Conservation (phyloP, 2,329 filamentous ascomycete species). For the Aspergillus sclerotialis region DNA sequence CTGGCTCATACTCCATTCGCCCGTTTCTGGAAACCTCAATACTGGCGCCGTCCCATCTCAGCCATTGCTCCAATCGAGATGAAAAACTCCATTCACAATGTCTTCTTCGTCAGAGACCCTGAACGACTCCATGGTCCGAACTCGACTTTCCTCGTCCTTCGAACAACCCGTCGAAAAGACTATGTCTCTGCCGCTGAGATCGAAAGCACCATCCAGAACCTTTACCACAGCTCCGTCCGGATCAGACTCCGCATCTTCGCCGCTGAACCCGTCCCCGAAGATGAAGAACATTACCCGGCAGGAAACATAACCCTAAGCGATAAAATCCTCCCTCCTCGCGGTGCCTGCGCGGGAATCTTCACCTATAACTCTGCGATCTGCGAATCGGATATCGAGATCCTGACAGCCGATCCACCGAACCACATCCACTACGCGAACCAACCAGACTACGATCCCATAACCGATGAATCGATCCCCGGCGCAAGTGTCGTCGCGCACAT, state of each 20-base stretch:
- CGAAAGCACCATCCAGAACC: constrained; percentile 37
- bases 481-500: constrained; percentile 23
- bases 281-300: too few species aligned
- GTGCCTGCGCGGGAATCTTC: constrained; percentile 47
- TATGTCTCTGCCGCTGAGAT: constrained; percentile 45
- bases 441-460: constrained; percentile 32
- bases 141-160: constrained; percentile 41
- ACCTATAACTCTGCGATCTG: constrained; percentile 41
- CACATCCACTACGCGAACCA: constrained; percentile 39
- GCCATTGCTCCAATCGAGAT: constrained; percentile 34
- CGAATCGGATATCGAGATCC: constrained; percentile 49
- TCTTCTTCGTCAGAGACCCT: constrained; percentile 35
- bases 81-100: constrained; percentile 41
- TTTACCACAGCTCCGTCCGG: constrained; percentile 43
- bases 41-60: constrained; percentile 37
- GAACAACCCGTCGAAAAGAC: constrained; percentile 36
- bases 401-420: constrained; percentile 40
- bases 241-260: constrained; percentile 38
- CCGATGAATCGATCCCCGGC: constrained; percentile 26
- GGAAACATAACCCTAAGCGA: neutral
- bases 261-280: neutral
- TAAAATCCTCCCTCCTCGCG: constrained; percentile 16
- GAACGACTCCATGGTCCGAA: constrained; percentile 9
- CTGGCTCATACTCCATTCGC: constrained; percentile 27
- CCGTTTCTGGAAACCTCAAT: constrained; percentile 37